These are phyloP conservation scores for Spathaspora passalidarum DNA, from an alignment of 805 yeast genomes.

Conservation along the genomic window DNA sequence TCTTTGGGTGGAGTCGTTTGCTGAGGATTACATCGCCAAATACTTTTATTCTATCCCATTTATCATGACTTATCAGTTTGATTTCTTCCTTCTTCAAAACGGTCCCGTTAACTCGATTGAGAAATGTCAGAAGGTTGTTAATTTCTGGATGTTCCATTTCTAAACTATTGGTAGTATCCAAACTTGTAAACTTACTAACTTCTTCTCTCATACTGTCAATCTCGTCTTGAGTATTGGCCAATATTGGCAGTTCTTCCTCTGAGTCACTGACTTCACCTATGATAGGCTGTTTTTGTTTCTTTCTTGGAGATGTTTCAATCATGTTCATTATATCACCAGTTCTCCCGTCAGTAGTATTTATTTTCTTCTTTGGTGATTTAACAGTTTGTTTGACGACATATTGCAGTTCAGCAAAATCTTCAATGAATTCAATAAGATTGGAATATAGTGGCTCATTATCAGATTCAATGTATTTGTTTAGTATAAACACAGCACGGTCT, in stretches of 20 bases:
- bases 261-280: neutral
- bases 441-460: neutral
- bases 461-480: neutral
- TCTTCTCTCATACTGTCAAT: neutral
- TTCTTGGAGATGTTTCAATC: neutral
- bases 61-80: too few species aligned
- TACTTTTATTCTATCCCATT: too few species aligned
- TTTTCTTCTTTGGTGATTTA: neutral
- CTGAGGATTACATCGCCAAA: slow-evolving; percentile 32
- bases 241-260: neutral
- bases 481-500: slow-evolving; percentile 13
- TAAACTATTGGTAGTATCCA: neutral
- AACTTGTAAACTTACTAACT: neutral
- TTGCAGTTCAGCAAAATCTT: neutral
- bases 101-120: neutral
- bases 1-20: slow-evolving; percentile 19
- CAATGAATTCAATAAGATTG: neutral
- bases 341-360: neutral
- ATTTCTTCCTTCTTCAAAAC: neutral
- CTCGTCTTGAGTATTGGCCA: neutral
- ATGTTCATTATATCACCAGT: neutral
- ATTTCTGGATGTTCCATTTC: neutral
- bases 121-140: neutral
- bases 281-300: neutral
- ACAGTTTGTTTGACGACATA: neutral